phyloP scores from a whole-genome alignment of 2,329 filamentous ascomycete species.

The Nemania sp. region DNA sequence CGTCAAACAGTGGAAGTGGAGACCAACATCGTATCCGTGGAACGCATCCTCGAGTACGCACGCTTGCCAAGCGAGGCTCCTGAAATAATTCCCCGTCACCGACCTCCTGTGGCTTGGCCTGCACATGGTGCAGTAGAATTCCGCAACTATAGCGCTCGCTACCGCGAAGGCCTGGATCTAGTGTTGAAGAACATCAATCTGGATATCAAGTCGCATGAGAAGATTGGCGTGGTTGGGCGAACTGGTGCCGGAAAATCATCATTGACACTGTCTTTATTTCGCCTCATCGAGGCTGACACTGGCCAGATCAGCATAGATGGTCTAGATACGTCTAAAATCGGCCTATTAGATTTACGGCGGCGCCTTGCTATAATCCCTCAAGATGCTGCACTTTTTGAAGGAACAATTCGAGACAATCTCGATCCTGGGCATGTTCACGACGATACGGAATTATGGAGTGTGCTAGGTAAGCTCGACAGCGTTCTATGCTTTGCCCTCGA shows the following conservation, averaged over 20 bases:
- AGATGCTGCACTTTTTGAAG: slow-evolving; percentile 95
- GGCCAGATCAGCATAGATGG: slow-evolving; percentile 91
- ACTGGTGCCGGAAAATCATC: slow-evolving; percentile 97
- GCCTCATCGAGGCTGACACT: slow-evolving; percentile 88
- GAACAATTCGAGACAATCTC: slow-evolving; percentile 91
- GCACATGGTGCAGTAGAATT: slow-evolving; percentile 89
- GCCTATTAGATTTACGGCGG: slow-evolving; percentile 86
- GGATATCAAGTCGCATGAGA: slow-evolving; percentile 94
- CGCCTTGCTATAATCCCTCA: slow-evolving; percentile 97
- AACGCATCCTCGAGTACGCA: slow-evolving; percentile 96
- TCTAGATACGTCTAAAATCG: slow-evolving; percentile 90
- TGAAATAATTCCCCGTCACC: slow-evolving; percentile 88
- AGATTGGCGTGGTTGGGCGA: slow-evolving; percentile 96
- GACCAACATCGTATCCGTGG: slow-evolving; percentile 99
- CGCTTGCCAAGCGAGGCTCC: slow-evolving; percentile 91
- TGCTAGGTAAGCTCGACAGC: slow-evolving; percentile 75
- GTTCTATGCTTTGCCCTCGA: slow-evolving; percentile 38
- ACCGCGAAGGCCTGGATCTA: slow-evolving; percentile 88
- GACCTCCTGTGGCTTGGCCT: slow-evolving; percentile 92
- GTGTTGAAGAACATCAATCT: slow-evolving; percentile 94
- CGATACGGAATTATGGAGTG: slow-evolving; percentile 97
- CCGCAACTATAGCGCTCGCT: slow-evolving; percentile 93
- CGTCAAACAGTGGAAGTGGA: slow-evolving; percentile 99
- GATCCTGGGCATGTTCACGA: slow-evolving; percentile 96
- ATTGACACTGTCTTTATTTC: slow-evolving; percentile 90